These are phyloP conservation scores for Lathyrus tuberosus DNA, from an alignment of 306 rosid species.

Conservation along the genomic window DNA sequence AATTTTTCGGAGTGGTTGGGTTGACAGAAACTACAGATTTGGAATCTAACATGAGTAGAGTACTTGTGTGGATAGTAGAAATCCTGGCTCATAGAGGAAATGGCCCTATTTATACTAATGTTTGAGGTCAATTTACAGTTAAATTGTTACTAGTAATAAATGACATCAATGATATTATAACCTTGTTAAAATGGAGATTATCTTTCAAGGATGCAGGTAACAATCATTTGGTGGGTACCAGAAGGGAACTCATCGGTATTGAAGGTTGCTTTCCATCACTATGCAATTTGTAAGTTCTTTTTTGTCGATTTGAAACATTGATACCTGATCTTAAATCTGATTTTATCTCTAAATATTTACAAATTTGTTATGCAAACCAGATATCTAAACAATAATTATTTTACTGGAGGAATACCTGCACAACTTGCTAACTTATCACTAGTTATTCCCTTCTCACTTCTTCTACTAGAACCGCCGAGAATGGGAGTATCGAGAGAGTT, in stretches of 20 bases:
- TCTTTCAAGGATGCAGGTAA: constrained; percentile 97
- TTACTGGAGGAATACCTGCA: constrained; percentile 95
- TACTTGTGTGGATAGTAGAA: too few species aligned
- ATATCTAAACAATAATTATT: constrained; percentile 88
- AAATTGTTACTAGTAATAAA: too few species aligned
- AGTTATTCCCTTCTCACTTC: neutral
- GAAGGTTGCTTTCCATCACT: constrained; percentile 96
- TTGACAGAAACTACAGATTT: too few species aligned
- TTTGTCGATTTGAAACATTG: neutral
- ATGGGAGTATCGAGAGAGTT: constrained; percentile 11
- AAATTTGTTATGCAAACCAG: constrained; percentile 45
- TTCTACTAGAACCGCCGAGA: neutral
- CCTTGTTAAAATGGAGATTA: too few species aligned
- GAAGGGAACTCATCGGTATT: constrained; percentile 91
- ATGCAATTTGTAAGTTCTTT: constrained; percentile 81
- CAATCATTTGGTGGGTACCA: constrained; percentile 98
- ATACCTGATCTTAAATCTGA: constrained; percentile 3
- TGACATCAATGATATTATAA: too few species aligned
- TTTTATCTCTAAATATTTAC: constrained; percentile 20
- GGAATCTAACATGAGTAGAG: too few species aligned
- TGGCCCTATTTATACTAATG: too few species aligned
- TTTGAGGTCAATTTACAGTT: too few species aligned
- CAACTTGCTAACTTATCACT: constrained; percentile 83
- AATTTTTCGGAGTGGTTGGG: too few species aligned
- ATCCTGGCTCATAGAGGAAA: too few species aligned